phyloP scores from a whole-genome alignment of 805 yeast genomes.

The Priceomyces medius region DNA sequence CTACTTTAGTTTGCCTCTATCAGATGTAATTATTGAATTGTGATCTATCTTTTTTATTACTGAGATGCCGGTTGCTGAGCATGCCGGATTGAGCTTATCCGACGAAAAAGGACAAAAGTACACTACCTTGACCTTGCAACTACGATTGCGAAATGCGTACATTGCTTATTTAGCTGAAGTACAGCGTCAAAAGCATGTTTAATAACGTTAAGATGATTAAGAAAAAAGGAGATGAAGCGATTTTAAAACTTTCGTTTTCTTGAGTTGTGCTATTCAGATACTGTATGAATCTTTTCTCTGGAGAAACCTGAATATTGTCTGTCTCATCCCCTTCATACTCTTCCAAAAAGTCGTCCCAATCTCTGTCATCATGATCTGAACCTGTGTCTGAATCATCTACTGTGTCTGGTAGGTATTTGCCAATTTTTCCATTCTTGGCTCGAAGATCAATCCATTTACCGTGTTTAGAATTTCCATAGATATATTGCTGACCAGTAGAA shows the following conservation, averaged over 20 bases:
- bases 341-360: neutral
- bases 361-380: neutral
- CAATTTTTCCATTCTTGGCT: constrained; percentile 13
- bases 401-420: neutral
- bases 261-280: neutral
- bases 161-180: too few relatives aligned
- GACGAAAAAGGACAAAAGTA: constrained; percentile 1
- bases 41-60: neutral
- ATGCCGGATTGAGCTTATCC: constrained; percentile 6
- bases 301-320: neutral
- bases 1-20: neutral
- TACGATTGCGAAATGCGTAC: too few relatives aligned
- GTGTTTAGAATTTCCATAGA: constrained; percentile 24
- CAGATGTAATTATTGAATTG: neutral
- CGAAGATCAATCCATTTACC: constrained; percentile 13
- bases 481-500: constrained; percentile 26
- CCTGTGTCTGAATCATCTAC: neutral
- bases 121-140: constrained; percentile 6
- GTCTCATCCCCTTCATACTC: neutral
- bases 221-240: neutral
- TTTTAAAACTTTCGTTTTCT: neutral
- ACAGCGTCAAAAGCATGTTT: neutral
- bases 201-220: neutral
- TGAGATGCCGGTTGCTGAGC: neutral
- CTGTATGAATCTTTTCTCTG: constrained; percentile 1